Base-by-base conservation (phyloP, 352 stramenopile genomes). In the Globisporangium heterothallicum region DNA sequence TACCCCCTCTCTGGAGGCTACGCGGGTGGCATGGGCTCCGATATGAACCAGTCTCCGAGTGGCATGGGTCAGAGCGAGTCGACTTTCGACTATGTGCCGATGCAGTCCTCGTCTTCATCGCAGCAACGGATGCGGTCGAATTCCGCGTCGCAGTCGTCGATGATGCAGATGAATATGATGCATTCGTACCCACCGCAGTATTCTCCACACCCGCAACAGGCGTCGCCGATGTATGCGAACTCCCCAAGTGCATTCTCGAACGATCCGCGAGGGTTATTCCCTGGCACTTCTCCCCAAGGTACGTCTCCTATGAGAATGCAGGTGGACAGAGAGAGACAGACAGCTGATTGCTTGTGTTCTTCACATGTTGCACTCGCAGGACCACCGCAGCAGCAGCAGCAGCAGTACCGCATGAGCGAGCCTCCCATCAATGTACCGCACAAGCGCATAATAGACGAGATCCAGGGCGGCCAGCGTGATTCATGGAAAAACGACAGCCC, bases 401-500 rank as follows among this genome's bases (percentile, higher is more conserved):
- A 60, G 19, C 35, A 40, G 41, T 80, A 68, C 50, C 71, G 66
- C n/a, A 44, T 58, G 41, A 61, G 14, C 19, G 71, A 84, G 22
- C 48, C 53, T 1, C 66, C 69, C 22, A 51, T 79, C 24, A 81
- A 71, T 38, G 47, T 81, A 14, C 46, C 68, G 10, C 71, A 85
- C 62, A 85, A 85, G 66, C 74, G 74, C 24, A 58, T 85, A 12
- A 57, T 74, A 8, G 74, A 85, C 38, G 74, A 73, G 29, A 61
- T 81, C 18, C 74, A 82, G 34, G 56, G 70, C 19, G 65, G 62
- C 12, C 72, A 79, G 51, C 72, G 72, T 46, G 72, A 82, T 38
- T 50, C 74, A 53, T 85, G 74, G 74, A 79, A 79, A 54, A 80
- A 71, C 21, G 71, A 85, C 27, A 85, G 74, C 41, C 74, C 74